Base-by-base conservation (phyloP, 345 rosid species). In the Salix dunnii region DNA sequence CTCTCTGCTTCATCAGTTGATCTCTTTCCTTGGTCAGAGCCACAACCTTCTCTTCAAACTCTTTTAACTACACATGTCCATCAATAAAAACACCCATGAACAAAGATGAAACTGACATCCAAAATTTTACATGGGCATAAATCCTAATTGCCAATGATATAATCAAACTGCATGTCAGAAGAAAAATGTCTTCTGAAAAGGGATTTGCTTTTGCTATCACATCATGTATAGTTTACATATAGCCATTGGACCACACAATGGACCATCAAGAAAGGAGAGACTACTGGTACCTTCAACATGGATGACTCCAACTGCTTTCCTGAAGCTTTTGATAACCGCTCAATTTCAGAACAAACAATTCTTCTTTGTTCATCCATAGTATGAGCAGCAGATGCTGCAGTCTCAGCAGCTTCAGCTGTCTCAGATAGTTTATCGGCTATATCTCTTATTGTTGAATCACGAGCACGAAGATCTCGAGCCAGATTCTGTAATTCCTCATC, bases 351-450 rank as follows among this genome's bases (percentile, higher is more conserved):
- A 75, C 91, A 92, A 60, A 87, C 93, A 49, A 87, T 83, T 82
- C 89, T 90, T 82, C 98, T 86, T 70, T 94, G 99, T 80, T 92
- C 97, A 85, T 94, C 98, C 95, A 96, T 92, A 18, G 88, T 80
- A 76, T 88, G 93, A 70, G 98, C 97, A 25, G 99, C 97, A 77
- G 92, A 84, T 67, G 99, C 99, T 11, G 99, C 99, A 82, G 90
- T 90, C 85, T 94, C 97, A 72, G 98, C 98, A 80, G 99, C 98
- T 86, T 96, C 99, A 73, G 99, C 97, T 6, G 99, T 94, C 87
- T 92, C 98, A 36, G 97, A 79, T 51, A 96, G 86, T 82, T 90
- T 94, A 27, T 94, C 97, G 30, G 97, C 99, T 78, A 94, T 89
- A 43, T 94, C 95, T 78, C 85, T 96, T 70, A 96, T 96, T 33